Conservation (phyloP, 176 grass and related monocot genomes). For the Avena sativa region DNA sequence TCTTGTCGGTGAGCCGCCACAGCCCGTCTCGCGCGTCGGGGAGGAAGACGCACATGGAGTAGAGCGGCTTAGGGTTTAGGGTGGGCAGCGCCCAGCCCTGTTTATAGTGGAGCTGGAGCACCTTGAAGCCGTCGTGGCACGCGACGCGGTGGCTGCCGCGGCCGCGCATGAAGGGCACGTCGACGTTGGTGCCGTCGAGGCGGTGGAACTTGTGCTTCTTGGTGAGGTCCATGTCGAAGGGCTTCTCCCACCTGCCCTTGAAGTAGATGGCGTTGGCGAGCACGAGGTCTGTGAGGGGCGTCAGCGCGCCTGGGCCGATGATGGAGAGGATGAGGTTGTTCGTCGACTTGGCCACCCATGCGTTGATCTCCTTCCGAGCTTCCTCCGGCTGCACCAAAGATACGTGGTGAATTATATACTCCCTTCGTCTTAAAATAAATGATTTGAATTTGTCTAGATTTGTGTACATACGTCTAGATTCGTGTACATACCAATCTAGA, state of each 20-base stretch:
- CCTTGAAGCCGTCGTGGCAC: constrained; percentile 42
- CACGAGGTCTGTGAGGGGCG: background rate
- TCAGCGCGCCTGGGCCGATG: background rate
- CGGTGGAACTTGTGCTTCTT: constrained; percentile 18
- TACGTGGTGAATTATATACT: no score
- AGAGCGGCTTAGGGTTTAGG: background rate
- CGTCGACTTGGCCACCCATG: background rate
- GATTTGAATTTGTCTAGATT: no score
- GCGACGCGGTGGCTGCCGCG: background rate
- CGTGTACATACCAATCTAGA: no score
- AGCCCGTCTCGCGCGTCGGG: constrained; percentile 23
- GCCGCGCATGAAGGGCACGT: constrained; percentile 37
- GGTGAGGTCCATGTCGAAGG: background rate
- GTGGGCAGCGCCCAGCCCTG: no score
- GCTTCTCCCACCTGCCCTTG: constrained; percentile 30
- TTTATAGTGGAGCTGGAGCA: constrained; percentile 20
- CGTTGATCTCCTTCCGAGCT: background rate
- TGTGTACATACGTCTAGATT: no score
- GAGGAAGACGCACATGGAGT: constrained; percentile 44
- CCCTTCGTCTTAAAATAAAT: no score
- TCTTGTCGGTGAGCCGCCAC: background rate
- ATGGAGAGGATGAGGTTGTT: constrained; percentile 12
- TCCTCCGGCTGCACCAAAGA: background rate
- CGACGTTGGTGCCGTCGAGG: constrained; percentile 4
- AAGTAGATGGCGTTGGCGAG: constrained; percentile 52